phyloP scores from a whole-genome alignment of 164 flowering plant species.

The Chimonanthus praecox region DNA sequence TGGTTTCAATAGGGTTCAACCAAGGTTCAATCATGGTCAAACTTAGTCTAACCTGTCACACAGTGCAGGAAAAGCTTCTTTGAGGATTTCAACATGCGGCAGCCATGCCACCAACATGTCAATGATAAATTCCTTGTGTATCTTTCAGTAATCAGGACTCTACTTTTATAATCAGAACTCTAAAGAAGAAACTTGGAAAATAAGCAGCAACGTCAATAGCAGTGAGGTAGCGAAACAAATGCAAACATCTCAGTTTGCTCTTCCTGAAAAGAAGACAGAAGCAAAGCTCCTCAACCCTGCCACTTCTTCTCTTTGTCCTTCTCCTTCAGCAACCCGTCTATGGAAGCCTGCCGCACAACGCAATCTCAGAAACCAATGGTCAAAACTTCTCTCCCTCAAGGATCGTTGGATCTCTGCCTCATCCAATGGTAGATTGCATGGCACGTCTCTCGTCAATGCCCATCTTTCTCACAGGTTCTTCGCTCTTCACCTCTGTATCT shows the following conservation, averaged over 20 bases:
- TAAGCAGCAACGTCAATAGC: neutral
- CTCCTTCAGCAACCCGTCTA: constrained; percentile 35
- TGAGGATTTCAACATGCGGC: no score
- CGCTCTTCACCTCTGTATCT: neutral
- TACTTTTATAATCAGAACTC: no score
- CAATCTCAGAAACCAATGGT: constrained; percentile 84
- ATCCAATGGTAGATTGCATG: constrained; percentile 54
- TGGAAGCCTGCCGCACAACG: constrained; percentile 91
- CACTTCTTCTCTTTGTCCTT: constrained; percentile 21
- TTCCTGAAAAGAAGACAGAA: constrained; percentile 4
- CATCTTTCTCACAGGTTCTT: constrained; percentile 53
- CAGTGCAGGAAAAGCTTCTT: no score
- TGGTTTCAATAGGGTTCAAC: no score
- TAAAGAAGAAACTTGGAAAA: no score
- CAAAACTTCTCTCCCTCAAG: constrained; percentile 43
- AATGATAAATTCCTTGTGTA: no score
- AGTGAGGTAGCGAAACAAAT: neutral
- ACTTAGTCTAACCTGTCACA: no score
- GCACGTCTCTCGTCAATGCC: constrained; percentile 64
- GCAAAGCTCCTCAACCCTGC: constrained; percentile 9
- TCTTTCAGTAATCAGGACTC: no score
- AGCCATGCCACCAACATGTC: no score
- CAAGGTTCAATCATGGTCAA: no score
- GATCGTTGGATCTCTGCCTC: constrained; percentile 56
- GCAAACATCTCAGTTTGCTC: constrained; percentile 3